Evolutionary conservation across 768 basidiomycete species (phyloP), one percentile per base, ranked within the genome.

Genomic region (Xanthoconium purpureum): DNA sequence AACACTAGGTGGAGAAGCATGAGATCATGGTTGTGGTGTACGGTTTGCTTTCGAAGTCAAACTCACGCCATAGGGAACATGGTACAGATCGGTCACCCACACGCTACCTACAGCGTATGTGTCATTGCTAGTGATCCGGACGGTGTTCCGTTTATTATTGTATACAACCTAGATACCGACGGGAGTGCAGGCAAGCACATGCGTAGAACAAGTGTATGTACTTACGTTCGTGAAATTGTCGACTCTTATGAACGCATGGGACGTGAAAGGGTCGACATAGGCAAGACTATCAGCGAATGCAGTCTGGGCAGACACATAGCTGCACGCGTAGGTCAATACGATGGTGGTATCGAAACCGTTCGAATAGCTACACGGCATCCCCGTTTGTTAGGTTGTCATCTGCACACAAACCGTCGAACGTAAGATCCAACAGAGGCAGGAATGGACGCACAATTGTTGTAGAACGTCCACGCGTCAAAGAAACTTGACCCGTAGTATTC

Each of bases 241-340:
- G 13, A 91, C 88, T 63, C 80, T 82, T 65, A 91, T 86, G 63
- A 91, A 82, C 2, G 88, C 89, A 57, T 87, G 86, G 14, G 84
- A 85, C 4, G 87, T 85, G 17, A 74, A 60, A 8, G 77, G 29
- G 60, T 91, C 85, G 42, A 88, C 78, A 63, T 78, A 88, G 2
- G 85, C 80, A 36, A 89, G 81, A 54, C 79, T 70, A 35, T 77
- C 71, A 6, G 78, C 72, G 35, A 72, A 66, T 4, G 80, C 85
- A 14, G 73, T 72, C 47, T 64, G 57, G 12, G 67, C 68, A 1
- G 78, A 79, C 40, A 84, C 73, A 61, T 80, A 87, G 43, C 82
- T 84, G 55, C 17, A 48, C 82, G 55, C 17, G 47, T 50, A 56
- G 36, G 49, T 58, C 55, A 54, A 47, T 52, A 52, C 11, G 47